phyloP scores from a whole-genome alignment of 2,329 filamentous ascomycete genomes.

The Blumeriella jaapii region DNA sequence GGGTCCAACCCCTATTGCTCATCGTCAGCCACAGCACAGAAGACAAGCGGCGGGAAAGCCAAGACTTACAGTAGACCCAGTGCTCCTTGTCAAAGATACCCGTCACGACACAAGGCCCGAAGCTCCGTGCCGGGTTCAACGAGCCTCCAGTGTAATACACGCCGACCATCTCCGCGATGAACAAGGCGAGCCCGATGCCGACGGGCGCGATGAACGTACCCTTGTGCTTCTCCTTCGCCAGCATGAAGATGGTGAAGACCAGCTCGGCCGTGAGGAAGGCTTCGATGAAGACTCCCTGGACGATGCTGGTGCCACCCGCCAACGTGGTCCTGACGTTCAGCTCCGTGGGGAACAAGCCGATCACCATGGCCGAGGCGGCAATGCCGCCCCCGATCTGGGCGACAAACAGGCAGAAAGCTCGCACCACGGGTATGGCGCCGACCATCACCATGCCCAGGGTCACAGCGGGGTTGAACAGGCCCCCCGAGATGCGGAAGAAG shows the following conservation, averaged over 20 bases:
- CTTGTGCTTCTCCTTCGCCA: conserved; percentile 31
- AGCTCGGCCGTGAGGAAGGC: conserved; percentile 37
- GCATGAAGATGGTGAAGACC: conserved; percentile 39
- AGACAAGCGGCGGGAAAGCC: not conserved
- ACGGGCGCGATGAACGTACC: conserved; percentile 37
- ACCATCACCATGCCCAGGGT: conserved; percentile 28
- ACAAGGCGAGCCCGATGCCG: conserved; percentile 36
- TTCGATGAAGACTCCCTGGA: conserved; percentile 39
- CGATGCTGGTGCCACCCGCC: conserved; percentile 29
- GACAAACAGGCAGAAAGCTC: conserved; percentile 25
- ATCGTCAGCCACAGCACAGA: conserved; percentile 2
- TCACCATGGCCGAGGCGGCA: conserved; percentile 32
- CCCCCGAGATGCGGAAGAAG: conserved; percentile 41
- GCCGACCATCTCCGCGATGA: conserved; percentile 35
- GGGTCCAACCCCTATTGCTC: conserved; percentile 34
- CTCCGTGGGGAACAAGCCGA: conserved; percentile 26
- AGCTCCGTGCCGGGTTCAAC: conserved; percentile 34
- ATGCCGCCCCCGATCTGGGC: conserved; percentile 29
- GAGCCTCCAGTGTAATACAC: conserved; percentile 33
- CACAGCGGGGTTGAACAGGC: conserved; percentile 39
- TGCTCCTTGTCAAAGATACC: conserved; percentile 33
- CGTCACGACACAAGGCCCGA: conserved; percentile 36
- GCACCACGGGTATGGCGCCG: conserved; percentile 25
- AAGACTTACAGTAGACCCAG: conserved; percentile 34
- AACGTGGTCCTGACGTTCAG: conserved; percentile 33